Percentiles rank a stretch among this genome's conserved stretches.
Conservation (phyloP, 176 grass and related monocot genomes). For the Triticum urartu region DNA sequence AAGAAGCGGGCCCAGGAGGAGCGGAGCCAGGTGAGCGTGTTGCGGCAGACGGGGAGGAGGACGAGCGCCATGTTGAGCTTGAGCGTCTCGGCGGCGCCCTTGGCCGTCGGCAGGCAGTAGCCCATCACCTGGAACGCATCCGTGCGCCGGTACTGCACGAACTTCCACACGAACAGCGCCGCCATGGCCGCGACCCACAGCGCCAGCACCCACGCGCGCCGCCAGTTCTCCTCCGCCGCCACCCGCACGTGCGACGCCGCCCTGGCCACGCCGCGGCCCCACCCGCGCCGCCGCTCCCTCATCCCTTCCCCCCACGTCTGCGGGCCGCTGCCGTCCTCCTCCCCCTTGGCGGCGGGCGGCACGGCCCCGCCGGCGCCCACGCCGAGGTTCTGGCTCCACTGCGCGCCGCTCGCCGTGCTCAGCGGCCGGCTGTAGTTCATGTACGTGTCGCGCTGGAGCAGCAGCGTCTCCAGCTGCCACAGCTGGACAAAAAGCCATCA, state of each 20-base stretch:
- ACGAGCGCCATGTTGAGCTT: slow-evolving; percentile 99
- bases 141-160: slow-evolving; percentile 69
- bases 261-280: slow-evolving; percentile 20
- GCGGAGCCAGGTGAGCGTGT: slow-evolving; percentile 96
- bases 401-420: slow-evolving; percentile 83
- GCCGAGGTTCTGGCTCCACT: slow-evolving; percentile 96
- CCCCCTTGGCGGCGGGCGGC: neutral
- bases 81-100: slow-evolving; percentile 93
- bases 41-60: slow-evolving; percentile 88
- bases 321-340: neutral
- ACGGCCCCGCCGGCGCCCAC: neutral
- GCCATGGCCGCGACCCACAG: slow-evolving; percentile 74
- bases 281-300: neutral
- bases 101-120: slow-evolving; percentile 86
- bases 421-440: slow-evolving; percentile 97
- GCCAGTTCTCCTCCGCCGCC: slow-evolving; percentile 88
- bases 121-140: slow-evolving; percentile 79
- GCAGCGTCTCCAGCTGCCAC: slow-evolving; percentile 88
- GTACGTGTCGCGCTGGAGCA: slow-evolving; percentile 95
- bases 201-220: slow-evolving; percentile 60
- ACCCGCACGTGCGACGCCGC: slow-evolving; percentile 42
- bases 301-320: neutral
- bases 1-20: slow-evolving; percentile 90
- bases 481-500: slow-evolving; percentile 44
- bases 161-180: slow-evolving; percentile 83